Conservation (phyloP, 306 rosid species). For the Nissolia schottii region DNA sequence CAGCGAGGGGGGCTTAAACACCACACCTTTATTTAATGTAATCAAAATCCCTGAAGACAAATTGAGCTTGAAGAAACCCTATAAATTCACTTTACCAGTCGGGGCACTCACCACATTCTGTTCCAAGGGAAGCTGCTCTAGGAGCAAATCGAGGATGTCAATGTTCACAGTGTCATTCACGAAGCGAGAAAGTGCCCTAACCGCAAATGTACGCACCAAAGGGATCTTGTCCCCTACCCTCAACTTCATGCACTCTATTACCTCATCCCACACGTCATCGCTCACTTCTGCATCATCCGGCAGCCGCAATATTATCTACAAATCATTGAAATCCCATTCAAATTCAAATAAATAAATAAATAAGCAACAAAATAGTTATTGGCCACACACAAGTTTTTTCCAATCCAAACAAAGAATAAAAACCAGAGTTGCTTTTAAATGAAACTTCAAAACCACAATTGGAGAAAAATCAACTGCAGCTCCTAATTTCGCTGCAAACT, state of each 20-base stretch:
- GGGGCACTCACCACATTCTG: constrained; percentile 65
- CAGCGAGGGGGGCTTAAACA: too few species aligned
- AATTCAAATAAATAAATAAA: background rate
- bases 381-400: background rate
- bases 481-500: background rate
- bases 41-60: background rate
- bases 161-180: constrained; percentile 70
- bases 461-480: background rate
- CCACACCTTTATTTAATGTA: background rate
- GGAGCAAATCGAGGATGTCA: constrained; percentile 74
- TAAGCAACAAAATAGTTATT: background rate
- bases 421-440: background rate
- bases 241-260: constrained; percentile 75
- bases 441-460: background rate
- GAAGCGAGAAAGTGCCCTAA: constrained; percentile 95
- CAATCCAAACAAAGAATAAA: background rate
- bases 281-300: constrained; percentile 96
- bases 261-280: constrained; percentile 83
- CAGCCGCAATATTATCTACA: constrained; percentile 80
- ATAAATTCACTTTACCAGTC: constrained; percentile 10
- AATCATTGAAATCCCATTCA: constrained; percentile 6
- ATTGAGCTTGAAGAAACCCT: too few species aligned
- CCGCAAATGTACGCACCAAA: constrained; percentile 67
- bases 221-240: constrained; percentile 74
- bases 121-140: constrained; percentile 67